These are phyloP conservation scores for Lonicera japonica DNA, from an alignment of 129 eudicot genomes.

Conservation along the genomic window DNA sequence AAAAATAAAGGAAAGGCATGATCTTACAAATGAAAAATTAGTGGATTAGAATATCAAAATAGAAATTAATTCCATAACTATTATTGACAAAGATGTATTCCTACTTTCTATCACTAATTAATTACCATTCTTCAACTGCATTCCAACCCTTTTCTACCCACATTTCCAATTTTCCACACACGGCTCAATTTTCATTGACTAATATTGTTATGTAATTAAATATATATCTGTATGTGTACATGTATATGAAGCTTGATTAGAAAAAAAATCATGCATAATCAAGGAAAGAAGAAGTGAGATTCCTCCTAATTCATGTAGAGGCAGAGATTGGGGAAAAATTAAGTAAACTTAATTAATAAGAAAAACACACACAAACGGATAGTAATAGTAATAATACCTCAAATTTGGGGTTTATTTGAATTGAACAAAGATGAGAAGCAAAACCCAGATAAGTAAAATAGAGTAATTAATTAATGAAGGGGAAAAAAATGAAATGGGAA, in stretches of 20 bases:
- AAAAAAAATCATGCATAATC: background rate
- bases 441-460: constrained; percentile 7
- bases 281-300: constrained; percentile 1
- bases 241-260: background rate
- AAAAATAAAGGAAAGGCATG: background rate
- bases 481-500: constrained; percentile 22
- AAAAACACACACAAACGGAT: background rate
- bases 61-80: background rate
- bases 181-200: background rate
- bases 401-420: background rate
- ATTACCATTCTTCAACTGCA: background rate
- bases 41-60: background rate
- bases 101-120: background rate
- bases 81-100: background rate
- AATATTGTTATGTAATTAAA: background rate
- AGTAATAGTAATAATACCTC: constrained; percentile 11
- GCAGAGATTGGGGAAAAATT: too few relatives aligned
- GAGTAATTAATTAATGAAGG: constrained; percentile 5
- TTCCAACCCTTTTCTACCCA: background rate
- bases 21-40: background rate
- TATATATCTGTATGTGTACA: background rate
- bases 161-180: background rate
- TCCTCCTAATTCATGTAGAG: background rate
- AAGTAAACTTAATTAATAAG: background rate
- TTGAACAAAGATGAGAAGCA: background rate